A percentile compares a stretch with the other conserved stretches of the same genome.
These are phyloP conservation scores for Candida stauntonica DNA, from an alignment of 805 yeast species.

Conservation along the genomic window DNA sequence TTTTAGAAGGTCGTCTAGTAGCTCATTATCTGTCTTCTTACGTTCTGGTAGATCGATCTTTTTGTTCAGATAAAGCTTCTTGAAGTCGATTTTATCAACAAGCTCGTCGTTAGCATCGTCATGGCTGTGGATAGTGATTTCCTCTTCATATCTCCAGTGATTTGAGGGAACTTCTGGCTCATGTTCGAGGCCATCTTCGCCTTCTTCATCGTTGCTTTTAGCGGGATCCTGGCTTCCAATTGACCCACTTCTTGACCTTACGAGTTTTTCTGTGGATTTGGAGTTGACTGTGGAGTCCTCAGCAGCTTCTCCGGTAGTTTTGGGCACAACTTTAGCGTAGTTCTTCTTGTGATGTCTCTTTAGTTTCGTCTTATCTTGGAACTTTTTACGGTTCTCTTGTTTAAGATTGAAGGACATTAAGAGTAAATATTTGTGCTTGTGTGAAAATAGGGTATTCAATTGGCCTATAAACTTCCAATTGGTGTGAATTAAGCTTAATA, in stretches of 20 bases:
- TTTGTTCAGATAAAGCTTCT: conserved; percentile 9
- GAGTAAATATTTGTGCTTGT: neutral
- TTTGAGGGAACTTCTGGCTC: conserved; percentile 18
- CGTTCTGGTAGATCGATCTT: conserved; percentile 15
- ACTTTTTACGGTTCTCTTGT: conserved; percentile 38
- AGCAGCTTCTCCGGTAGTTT: conserved; percentile 13
- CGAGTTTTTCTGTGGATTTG: too few species aligned
- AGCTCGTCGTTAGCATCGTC: conserved; percentile 14
- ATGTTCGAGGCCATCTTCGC: conserved; percentile 16
- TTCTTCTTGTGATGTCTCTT: conserved; percentile 36
- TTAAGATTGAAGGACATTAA: conserved; percentile 29
- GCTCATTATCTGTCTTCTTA: conserved; percentile 6
- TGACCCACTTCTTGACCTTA: conserved; percentile 2
- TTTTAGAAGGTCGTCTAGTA: conserved; percentile 19
- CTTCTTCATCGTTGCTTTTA: conserved; percentile 10
- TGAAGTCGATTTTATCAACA: conserved; percentile 19
- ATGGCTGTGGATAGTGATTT: conserved; percentile 18
- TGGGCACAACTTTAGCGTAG: conserved; percentile 31
- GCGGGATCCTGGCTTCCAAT: neutral
- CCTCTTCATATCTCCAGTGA: conserved; percentile 23
- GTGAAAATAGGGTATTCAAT: neutral
- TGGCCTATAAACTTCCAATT: too few species aligned
- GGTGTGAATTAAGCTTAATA: too few species aligned
- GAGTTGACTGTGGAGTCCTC: too few species aligned
- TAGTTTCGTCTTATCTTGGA: conserved; percentile 36